Percentiles rank a stretch among this genome's conserved stretches.
phyloP scores from a whole-genome alignment of 1,284 basidiomycete species.

The Hemileia vastatrix region DNA sequence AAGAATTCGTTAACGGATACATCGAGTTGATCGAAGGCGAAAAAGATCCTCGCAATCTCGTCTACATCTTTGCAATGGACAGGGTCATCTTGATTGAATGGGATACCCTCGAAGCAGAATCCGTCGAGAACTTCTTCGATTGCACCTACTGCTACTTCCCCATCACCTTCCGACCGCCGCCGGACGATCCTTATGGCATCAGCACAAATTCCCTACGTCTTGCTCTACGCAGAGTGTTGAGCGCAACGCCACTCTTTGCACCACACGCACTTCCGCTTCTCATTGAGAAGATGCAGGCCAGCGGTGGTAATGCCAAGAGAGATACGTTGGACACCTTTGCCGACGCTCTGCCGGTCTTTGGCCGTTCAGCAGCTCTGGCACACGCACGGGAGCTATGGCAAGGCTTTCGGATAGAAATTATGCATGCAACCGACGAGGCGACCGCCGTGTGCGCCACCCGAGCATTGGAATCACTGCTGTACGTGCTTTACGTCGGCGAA shows the following conservation, averaged over 20 bases:
- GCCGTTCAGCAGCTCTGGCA: too few relatives aligned
- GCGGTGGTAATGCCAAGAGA: constrained; percentile 73
- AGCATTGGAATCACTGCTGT: too few relatives aligned
- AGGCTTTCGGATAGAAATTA: constrained; percentile 39
- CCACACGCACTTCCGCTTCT: constrained; percentile 74
- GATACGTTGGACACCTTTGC: too few relatives aligned
- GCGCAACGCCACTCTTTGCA: constrained; percentile 71
- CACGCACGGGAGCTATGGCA: too few relatives aligned
- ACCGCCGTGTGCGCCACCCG: too few relatives aligned
- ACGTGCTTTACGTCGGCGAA: too few relatives aligned
- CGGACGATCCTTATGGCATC: constrained; percentile 88
- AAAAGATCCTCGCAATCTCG: constrained; percentile 89
- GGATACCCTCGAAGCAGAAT: too few relatives aligned
- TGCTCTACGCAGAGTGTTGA: constrained; percentile 65
- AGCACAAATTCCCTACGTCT: constrained; percentile 72
- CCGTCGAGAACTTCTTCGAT: constrained; percentile 78
- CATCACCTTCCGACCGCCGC: constrained; percentile 88
- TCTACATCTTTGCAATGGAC: constrained; percentile 79
- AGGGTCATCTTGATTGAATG: constrained; percentile 79
- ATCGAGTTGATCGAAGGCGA: constrained; percentile 75
- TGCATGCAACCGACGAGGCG: too few relatives aligned
- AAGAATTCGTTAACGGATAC: constrained; percentile 64
- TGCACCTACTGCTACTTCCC: constrained; percentile 97
- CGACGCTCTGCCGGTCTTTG: constrained; percentile 68
- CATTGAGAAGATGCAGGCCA: constrained; percentile 79